Percentiles rank a stretch among this genome's conserved stretches.
Evolutionary conservation across 108 stramenopile genomes (phyloP).

Genomic region (Tribonema minus): DNA sequence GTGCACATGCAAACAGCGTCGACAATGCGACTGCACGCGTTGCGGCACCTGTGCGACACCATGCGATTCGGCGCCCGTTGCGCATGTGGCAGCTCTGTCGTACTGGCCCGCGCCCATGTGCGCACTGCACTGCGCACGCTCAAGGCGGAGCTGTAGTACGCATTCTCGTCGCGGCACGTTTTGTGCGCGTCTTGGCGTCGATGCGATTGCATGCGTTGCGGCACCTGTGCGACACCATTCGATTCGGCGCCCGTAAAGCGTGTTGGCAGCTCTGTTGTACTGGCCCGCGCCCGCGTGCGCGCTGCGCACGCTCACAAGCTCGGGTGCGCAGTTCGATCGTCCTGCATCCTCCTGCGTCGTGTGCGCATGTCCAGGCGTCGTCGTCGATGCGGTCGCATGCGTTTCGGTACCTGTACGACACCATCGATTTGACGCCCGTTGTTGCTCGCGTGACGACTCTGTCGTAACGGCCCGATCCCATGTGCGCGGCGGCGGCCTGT

Average conservation of each 20-base stretch:
- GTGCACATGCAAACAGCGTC: background rate
- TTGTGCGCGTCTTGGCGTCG: no score
- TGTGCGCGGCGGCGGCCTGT: no score
- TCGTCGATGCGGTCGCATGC: background rate
- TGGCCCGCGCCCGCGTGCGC: background rate
- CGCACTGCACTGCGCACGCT: background rate
- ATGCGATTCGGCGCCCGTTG: background rate
- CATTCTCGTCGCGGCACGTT: background rate
- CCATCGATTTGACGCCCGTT: background rate
- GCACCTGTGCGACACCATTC: no score
- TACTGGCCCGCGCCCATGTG: background rate
- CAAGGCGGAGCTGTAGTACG: background rate
- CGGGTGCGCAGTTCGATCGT: background rate
- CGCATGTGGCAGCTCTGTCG: background rate
- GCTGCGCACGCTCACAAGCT: background rate
- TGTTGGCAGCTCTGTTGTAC: background rate
- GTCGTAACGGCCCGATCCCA: background rate
- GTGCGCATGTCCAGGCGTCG: no score
- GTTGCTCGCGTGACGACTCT: background rate
- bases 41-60: background rate
- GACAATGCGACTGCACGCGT: background rate
- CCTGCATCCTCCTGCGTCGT: background rate
- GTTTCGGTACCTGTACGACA: background rate
- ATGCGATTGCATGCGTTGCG: background rate
- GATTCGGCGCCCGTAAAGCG: background rate